Percentiles rank a stretch among this genome's conserved stretches.
Evolutionary conservation across 176 grass and related monocot genomes (phyloP).

Genomic region (Thalia dealbata): DNA sequence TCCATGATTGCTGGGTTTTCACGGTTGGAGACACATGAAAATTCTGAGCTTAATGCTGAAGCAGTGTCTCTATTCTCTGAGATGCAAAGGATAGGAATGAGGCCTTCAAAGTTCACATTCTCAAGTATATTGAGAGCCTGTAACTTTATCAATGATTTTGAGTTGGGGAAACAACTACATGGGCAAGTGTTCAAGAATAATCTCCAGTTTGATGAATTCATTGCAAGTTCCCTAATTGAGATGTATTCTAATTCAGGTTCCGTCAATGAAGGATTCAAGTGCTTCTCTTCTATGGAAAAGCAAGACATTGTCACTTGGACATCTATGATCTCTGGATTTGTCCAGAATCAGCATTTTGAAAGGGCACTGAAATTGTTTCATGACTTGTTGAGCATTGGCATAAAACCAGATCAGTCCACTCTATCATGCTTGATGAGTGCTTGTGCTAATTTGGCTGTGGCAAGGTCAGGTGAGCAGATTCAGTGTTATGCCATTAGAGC

Average conservation of each 20-base stretch:
- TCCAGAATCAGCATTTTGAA: conserved; percentile 46
- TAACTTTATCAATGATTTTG: conserved; percentile 31
- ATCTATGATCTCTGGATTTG: conserved; percentile 50
- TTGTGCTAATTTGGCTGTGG: conserved; percentile 51
- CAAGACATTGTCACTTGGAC: conserved; percentile 72
- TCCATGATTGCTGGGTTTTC: conserved; percentile 56
- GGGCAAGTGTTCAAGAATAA: conserved; percentile 38
- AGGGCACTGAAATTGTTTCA: conserved; percentile 46
- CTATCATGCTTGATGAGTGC: conserved; percentile 56
- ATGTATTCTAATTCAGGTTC: conserved; percentile 44
- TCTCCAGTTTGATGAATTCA: conserved; percentile 42
- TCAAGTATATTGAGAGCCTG: conserved; percentile 36
- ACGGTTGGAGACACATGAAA: conserved; percentile 19
- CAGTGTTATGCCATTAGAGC: conserved; percentile 46
- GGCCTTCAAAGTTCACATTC: conserved; percentile 63
- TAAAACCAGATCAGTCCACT: conserved; percentile 56
- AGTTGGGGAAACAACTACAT: conserved; percentile 60
- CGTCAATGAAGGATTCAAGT: conserved; percentile 45
- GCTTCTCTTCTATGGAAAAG: conserved; percentile 39
- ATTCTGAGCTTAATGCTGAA: conserved; percentile 19
- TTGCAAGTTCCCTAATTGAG: conserved; percentile 54
- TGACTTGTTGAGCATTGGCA: conserved; percentile 29
- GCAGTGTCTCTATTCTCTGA: conserved; percentile 39
- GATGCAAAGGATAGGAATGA: conserved; percentile 41
- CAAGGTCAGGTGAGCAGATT: conserved; percentile 47